phyloP scores from a whole-genome alignment of 305 asterid genomes.

The Fraxinus albicans region DNA sequence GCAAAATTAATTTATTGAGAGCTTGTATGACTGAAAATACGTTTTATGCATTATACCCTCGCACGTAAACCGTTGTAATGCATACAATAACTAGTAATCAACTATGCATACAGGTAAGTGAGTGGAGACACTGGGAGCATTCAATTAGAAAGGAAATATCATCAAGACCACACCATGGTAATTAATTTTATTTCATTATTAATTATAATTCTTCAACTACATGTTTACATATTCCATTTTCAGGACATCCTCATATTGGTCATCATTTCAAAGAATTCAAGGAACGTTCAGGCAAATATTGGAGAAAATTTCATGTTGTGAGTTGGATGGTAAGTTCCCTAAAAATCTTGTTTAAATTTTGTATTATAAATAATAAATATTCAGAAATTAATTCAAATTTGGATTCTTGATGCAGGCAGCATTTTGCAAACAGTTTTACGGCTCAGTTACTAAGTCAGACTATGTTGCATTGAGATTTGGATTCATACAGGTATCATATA shows the following conservation, averaged over 20 bases:
- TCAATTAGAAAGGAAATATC: slow-evolving; percentile 35
- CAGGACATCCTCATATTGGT: slow-evolving; percentile 15
- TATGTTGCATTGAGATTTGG: slow-evolving; percentile 75
- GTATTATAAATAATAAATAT: background rate
- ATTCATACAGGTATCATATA: slow-evolving; percentile 57
- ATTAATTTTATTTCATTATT: background rate
- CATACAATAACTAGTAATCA: background rate
- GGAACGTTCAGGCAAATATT: slow-evolving; percentile 58
- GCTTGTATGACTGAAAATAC: background rate
- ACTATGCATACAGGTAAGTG: slow-evolving; percentile 39
- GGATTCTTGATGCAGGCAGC: slow-evolving; percentile 47
- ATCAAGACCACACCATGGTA: slow-evolving; percentile 41
- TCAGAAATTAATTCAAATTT: background rate
- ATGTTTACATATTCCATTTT: background rate
- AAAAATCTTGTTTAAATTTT: background rate
- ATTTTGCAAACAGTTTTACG: slow-evolving; percentile 82
- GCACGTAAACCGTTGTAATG: background rate
- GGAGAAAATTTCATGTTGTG: slow-evolving; percentile 60
- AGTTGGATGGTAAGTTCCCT: slow-evolving; percentile 66
- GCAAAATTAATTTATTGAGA: too few relatives aligned
- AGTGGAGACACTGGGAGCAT: slow-evolving; percentile 84
- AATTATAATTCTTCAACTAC: background rate
- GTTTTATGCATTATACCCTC: too few relatives aligned
- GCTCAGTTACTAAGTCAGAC: slow-evolving; percentile 79
- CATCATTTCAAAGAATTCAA: slow-evolving; percentile 43